Conservation (phyloP, 2,329 filamentous ascomycete species). For the Monosporascus sp. region DNA sequence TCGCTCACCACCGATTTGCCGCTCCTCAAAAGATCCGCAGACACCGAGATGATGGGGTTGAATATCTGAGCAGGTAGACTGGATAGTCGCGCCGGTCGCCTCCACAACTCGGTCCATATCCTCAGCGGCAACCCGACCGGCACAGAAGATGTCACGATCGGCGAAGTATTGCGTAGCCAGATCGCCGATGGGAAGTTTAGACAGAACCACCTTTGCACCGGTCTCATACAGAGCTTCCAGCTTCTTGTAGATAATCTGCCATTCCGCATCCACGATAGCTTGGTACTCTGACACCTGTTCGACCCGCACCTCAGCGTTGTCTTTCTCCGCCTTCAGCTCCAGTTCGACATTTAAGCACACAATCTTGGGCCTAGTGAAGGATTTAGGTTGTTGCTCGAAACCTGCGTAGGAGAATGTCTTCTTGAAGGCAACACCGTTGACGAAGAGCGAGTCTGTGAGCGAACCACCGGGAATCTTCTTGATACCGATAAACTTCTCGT, state of each 20-base stretch:
- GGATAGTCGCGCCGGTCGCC: slow-evolving; percentile 84
- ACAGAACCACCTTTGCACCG: slow-evolving; percentile 93
- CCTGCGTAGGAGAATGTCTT: slow-evolving; percentile 99
- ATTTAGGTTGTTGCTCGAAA: slow-evolving; percentile 98
- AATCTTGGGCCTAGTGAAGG: slow-evolving; percentile 90
- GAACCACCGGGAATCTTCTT: slow-evolving; percentile 98
- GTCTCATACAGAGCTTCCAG: slow-evolving; percentile 91
- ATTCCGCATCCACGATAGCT: slow-evolving; percentile 97
- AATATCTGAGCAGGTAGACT: slow-evolving; percentile 97
- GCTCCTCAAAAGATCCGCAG: slow-evolving; percentile 88
- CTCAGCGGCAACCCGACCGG: slow-evolving; percentile 82
- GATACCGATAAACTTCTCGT: slow-evolving; percentile 95
- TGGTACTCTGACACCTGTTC: slow-evolving; percentile 99
- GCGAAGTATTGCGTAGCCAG: slow-evolving; percentile 97
- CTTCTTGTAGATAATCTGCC: slow-evolving; percentile 99
- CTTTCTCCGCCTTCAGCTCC: slow-evolving; percentile 97
- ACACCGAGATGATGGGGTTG: slow-evolving; percentile 81
- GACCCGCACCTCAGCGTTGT: slow-evolving; percentile 96
- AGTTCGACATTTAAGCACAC: slow-evolving; percentile 97
- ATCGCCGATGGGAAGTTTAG: slow-evolving; percentile 95
- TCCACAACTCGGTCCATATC: slow-evolving; percentile 96
- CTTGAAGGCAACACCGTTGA: slow-evolving; percentile 98
- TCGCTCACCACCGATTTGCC: slow-evolving; percentile 92
- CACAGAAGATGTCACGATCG: slow-evolving; percentile 97
- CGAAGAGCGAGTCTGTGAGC: slow-evolving; percentile 90